Base-by-base conservation (phyloP, 208 protist species). In the Porcisia hertigi region DNA sequence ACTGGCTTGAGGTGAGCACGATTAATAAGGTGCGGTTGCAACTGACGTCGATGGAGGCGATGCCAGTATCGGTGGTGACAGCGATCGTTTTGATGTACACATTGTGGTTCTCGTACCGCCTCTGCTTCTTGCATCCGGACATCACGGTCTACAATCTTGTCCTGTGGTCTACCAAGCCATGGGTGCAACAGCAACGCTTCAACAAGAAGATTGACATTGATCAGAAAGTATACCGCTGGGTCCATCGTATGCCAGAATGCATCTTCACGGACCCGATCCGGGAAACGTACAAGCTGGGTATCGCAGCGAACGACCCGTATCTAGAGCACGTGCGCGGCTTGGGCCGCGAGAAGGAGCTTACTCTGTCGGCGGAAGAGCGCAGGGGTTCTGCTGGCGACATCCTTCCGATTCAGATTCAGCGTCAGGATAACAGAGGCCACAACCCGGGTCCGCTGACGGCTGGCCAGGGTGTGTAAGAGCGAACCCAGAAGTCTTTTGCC, bases 1-100 rank as follows among this genome's bases (percentile, higher is more conserved):
- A 96, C 80, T 96, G 92, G 90, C 88, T 96, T 47, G 92, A 96
- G 86, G 89, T 94, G 70, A 94, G 88, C 83, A 92, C 86, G 23
- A 93, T 93, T 58, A 88, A 94, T 79, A 96, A 96, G 82, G 83
- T 94, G 71, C 87, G 89, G 57, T 20, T 94, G 65, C 89, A 93
- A 83, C 39, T 84, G 25, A 49, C 69, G 58, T 82, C 86, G 25
- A 63, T 90, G 23, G 92, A 96, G 84, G 84, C 86, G 57, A 77
- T 94, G 64, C 90, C 92, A 41, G 82, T 73, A 72, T 85, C 81
- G 25, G 74, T 89, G 43, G 49, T 92, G 62, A 79, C 82, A 8
- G 52, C 69, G 30, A 80, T 91, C 64, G 81, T 92, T 9, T 7
- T 90, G 9, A 12, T 86, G 7, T 96, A 89, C 87, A 86, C 90